Evolutionary conservation across 2,329 filamentous ascomycete species (phyloP).

Genomic region (Byssoonygena ceratinophila): DNA sequence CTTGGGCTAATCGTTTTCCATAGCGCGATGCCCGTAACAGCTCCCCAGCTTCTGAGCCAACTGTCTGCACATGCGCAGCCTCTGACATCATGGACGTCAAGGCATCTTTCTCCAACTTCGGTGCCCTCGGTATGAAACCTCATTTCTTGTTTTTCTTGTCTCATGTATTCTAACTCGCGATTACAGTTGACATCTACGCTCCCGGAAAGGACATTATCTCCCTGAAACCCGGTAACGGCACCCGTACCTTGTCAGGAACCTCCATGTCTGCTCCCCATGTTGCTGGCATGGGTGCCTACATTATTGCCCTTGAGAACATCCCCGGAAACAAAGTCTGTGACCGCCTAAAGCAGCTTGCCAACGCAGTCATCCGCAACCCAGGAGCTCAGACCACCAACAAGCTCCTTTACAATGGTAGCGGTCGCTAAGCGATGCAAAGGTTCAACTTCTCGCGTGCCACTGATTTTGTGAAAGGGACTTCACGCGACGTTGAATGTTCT

Average conservation of each 20-base stretch:
- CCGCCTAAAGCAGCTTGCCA: constrained; percentile 46
- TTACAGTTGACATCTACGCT: constrained; percentile 46
- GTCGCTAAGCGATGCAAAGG: constrained; percentile 1
- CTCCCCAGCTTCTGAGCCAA: constrained; percentile 31
- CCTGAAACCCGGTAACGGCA: constrained; percentile 40
- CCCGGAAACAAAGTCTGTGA: constrained; percentile 35
- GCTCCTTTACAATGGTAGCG: constrained; percentile 24
- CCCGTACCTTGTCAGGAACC: constrained; percentile 35
- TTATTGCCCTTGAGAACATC: constrained; percentile 43
- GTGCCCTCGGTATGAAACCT: constrained; percentile 25
- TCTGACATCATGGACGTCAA: constrained; percentile 26
- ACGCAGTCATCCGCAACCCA: constrained; percentile 20
- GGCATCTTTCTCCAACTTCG: constrained; percentile 35
- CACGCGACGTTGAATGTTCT: not conserved
- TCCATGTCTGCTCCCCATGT: constrained; percentile 37
- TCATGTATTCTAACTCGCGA: not conserved
- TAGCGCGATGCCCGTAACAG: constrained; percentile 23
- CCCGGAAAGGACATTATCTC: constrained; percentile 45
- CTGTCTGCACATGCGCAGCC: constrained; percentile 36
- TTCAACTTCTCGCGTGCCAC: not conserved
- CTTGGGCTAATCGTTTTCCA: not conserved
- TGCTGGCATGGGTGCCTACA: constrained; percentile 46
- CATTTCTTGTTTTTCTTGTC: not conserved
- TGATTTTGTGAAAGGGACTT: not conserved
- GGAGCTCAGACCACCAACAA: constrained; percentile 22